Percentiles rank a stretch among this genome's conserved stretches.
Evolutionary conservation across 1,284 basidiomycete species (phyloP).

Genomic region (Fomes fomentarius): DNA sequence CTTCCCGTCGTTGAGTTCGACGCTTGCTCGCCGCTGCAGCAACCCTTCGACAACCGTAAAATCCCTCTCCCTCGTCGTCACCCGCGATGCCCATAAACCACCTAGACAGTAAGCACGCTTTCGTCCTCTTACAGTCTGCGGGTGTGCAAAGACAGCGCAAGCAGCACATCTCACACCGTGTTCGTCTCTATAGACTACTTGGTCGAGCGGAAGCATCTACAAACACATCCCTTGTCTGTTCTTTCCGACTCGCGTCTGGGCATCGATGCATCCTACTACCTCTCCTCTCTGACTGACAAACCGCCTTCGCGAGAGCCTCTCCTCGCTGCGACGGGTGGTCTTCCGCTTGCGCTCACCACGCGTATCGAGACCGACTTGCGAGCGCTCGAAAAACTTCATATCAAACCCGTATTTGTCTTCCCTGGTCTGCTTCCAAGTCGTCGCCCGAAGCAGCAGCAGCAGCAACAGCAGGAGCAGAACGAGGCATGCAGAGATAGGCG

Average conservation of each 20-base stretch:
- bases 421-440: constrained; percentile 79
- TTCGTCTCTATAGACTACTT: constrained; percentile 66
- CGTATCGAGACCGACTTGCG: constrained; percentile 94
- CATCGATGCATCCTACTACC: constrained; percentile 94
- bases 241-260: constrained; percentile 94
- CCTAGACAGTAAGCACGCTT: constrained; percentile 48
- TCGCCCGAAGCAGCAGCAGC: constrained; percentile 59
- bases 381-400: constrained; percentile 85
- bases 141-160: constrained; percentile 3
- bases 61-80: constrained; percentile 11
- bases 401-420: constrained; percentile 99
- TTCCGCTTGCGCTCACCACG: constrained; percentile 83
- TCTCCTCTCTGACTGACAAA: constrained; percentile 78
- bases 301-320: constrained; percentile 85
- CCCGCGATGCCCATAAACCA: constrained; percentile 55
- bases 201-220: constrained; percentile 84
- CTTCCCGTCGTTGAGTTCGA: constrained; percentile 21
- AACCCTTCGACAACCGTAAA: constrained; percentile 12
- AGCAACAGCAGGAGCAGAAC: constrained; percentile 61
- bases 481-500: constrained; percentile 78
- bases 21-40: constrained; percentile 7
- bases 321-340: constrained; percentile 91
- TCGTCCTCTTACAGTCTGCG: not conserved
- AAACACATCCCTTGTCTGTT: constrained; percentile 81
- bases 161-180: constrained; percentile 15